Conservation (phyloP, 202 grass and related monocot species). For the Zizania palustris region DNA sequence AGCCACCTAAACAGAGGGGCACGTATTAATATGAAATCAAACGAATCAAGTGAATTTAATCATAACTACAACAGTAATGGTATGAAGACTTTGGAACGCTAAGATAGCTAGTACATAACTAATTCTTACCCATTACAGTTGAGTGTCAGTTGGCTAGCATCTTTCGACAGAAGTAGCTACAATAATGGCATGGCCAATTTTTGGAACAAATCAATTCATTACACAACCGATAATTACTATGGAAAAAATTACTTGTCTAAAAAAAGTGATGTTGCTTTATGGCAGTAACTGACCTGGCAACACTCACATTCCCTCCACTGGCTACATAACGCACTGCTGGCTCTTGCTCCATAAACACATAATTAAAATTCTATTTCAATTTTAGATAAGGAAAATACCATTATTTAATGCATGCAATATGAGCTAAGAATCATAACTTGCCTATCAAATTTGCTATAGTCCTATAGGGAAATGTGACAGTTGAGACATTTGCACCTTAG, state of each 20-base stretch:
- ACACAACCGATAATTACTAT: neutral
- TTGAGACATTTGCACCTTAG: slow-evolving; percentile 79
- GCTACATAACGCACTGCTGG: slow-evolving; percentile 90
- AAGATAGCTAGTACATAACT: slow-evolving; percentile 16
- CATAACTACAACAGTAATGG: neutral
- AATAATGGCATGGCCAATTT: slow-evolving; percentile 32
- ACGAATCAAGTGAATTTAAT: slow-evolving; percentile 10
- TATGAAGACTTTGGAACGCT: slow-evolving; percentile 32
- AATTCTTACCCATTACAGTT: slow-evolving; percentile 92
- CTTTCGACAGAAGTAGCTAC: slow-evolving; percentile 86
- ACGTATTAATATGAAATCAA: slow-evolving; percentile 31
- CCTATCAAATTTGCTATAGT: slow-evolving; percentile 74
- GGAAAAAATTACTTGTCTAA: slow-evolving; percentile 16
- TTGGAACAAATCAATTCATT: slow-evolving; percentile 29
- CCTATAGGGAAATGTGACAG: slow-evolving; percentile 87
- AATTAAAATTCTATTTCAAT: slow-evolving; percentile 30
- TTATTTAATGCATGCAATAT: slow-evolving; percentile 33
- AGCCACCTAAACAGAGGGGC: slow-evolving; percentile 71
- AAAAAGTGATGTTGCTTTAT: slow-evolving; percentile 35
- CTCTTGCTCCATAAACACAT: slow-evolving; percentile 57
- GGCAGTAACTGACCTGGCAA: slow-evolving; percentile 67
- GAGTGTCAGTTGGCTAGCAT: slow-evolving; percentile 80
- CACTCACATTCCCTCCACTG: slow-evolving; percentile 77
- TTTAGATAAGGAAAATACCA: slow-evolving; percentile 17
- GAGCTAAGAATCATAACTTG: slow-evolving; percentile 46